A percentile compares a stretch with the other conserved stretches of the same genome.
Evolutionary conservation across 345 rosid genomes (phyloP).

Genomic region (Iberis pinnata): DNA sequence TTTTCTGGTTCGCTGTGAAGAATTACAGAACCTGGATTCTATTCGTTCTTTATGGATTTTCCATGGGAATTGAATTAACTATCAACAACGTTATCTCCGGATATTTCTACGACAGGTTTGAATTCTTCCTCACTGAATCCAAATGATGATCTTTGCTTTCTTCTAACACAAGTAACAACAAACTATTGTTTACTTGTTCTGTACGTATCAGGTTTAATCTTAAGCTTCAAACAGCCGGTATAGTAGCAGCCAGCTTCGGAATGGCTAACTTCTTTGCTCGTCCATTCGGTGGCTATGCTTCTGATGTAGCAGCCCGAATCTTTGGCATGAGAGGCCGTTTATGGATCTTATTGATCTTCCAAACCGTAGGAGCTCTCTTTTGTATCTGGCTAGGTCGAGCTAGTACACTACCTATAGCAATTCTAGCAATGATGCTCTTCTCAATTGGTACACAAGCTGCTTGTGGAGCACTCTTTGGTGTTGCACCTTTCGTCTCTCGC

Average conservation of each 20-base stretch:
- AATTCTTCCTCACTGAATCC: no score
- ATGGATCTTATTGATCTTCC: slow-evolving; percentile 70
- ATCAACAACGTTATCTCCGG: slow-evolving; percentile 61
- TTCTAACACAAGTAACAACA: no score
- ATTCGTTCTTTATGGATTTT: slow-evolving; percentile 59
- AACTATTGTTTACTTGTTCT: no score
- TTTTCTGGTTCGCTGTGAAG: slow-evolving; percentile 53
- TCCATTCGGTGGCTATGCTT: slow-evolving; percentile 68
- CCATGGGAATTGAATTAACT: slow-evolving; percentile 67
- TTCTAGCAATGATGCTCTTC: slow-evolving; percentile 73
- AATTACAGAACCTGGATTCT: slow-evolving; percentile 80
- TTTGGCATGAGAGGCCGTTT: slow-evolving; percentile 84
- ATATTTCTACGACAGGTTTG: slow-evolving; percentile 65
- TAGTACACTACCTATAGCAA: slow-evolving; percentile 58
- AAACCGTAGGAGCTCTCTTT: slow-evolving; percentile 66
- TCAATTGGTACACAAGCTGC: slow-evolving; percentile 78
- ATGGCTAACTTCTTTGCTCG: slow-evolving; percentile 77
- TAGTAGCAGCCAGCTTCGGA: slow-evolving; percentile 71
- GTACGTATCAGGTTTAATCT: no score
- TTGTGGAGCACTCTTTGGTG: slow-evolving; percentile 76
- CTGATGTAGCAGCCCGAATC: slow-evolving; percentile 48
- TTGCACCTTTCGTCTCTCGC: slow-evolving; percentile 71
- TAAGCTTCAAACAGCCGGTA: slow-evolving; percentile 64
- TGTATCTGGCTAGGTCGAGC: slow-evolving; percentile 76
- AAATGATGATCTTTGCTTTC: no score